Base-by-base conservation (phyloP, 169 alveolate species). In the Condylostoma magnum region DNA sequence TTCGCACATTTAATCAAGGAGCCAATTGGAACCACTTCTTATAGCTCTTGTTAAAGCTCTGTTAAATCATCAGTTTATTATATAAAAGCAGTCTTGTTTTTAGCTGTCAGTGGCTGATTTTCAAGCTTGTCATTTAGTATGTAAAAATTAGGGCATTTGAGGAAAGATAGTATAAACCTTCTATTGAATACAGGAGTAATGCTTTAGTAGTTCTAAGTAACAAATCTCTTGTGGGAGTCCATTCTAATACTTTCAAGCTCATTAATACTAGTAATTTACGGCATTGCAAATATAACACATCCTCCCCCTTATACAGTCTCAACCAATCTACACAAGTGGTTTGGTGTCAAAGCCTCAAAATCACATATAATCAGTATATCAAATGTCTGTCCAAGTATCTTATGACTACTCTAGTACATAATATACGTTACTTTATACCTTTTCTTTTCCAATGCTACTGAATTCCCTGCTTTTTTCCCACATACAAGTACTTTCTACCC, bases 241-340 rank as follows among this genome's bases (percentile, higher is more conserved):
- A 98, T 96, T 10, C 98, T 91, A 20, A 96, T 83, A 43, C 96
- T 76, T 75, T 96, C 91, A 56, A 96, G 83, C 85, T 96, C 95
- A 81, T 91, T 90, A 50, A 96, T 78, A 41, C 89, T 75, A 46
- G 85, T 76, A 88, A 89, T 79, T 30, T 86, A 75, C 43, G 75
- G 77, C 68, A 91, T 76, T 76, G 86, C 77, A 67, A 98, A 79
- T 25, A 96, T 81, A 25, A 98, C 87, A 25, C 97, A 56, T 25
- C 99, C 99, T 12, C 99, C 99, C 0, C 99, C 99, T 72, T 94
- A 91, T n/a, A 97, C 99, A 0, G 99, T 97, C 86, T 99, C 99
- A 8, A 99, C 91, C 27, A 99, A 95, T 54, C 99, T 95, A 80
- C 99, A 99, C 46, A 99, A 90, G n/a, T 97, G 89, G 87, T 99